A percentile compares a stretch with the other conserved stretches of the same genome.
These are phyloP conservation scores for Quercus agrifolia DNA, from an alignment of 306 rosid species.

Conservation along the genomic window DNA sequence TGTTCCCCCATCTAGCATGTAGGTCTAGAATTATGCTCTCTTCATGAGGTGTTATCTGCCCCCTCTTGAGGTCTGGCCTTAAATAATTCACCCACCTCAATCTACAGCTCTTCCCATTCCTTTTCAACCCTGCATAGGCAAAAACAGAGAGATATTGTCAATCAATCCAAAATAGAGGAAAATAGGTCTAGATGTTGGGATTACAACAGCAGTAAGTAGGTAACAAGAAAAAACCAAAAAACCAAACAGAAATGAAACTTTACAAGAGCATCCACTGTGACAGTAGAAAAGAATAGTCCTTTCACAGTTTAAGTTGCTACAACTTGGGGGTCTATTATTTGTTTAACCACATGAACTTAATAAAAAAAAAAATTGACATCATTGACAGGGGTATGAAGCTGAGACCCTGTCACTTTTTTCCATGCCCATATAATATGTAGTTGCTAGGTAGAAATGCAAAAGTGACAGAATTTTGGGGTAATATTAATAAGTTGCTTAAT, in stretches of 20 bases:
- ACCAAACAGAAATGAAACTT: background rate
- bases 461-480: background rate
- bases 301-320: constrained; percentile 6
- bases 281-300: background rate
- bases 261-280: background rate
- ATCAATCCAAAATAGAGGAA: background rate
- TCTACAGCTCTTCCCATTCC: constrained; percentile 97
- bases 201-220: background rate
- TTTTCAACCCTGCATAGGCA: constrained; percentile 60
- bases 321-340: background rate
- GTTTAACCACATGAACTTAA: background rate
- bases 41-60: constrained; percentile 94
- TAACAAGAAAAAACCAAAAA: background rate
- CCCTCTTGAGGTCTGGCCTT: constrained; percentile 93
- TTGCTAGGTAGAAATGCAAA: background rate
- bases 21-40: constrained; percentile 77
- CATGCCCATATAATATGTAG: background rate
- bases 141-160: constrained; percentile 9
- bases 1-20: constrained; percentile 95
- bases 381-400: too few species aligned
- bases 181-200: background rate
- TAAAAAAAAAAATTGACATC: too few species aligned
- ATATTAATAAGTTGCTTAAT: background rate
- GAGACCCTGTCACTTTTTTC: background rate
- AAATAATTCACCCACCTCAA: constrained; percentile 94